Base-by-base conservation (phyloP, 352 stramenopile species). In the Phytophthora boehmeriae region DNA sequence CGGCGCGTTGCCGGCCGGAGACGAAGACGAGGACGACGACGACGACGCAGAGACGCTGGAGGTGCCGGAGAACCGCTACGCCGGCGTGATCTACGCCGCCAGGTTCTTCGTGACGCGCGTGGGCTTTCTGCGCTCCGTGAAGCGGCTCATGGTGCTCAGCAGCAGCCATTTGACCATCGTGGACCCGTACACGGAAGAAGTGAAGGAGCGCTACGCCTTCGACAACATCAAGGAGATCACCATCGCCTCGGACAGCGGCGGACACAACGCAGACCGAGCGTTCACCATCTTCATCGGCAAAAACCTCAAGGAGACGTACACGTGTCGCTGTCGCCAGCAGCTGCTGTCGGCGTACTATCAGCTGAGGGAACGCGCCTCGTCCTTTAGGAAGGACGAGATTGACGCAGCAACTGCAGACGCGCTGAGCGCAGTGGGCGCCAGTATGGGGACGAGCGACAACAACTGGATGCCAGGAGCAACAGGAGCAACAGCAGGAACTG, bases 141-240 rank as follows among this genome's bases (percentile, higher is more conserved):
- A 89, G 54, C 68, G 83, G 2, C 78, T 96, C 25, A 83, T 96
- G 78, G 83, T 95, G 46, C 64, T 96, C 35, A 93, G 83, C 38
- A 89, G 73, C 46, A 80, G 79, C 48, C 84, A 96, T 58, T 56
- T 96, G 60, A 94, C 83, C 8, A 86, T 94, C 35, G 73, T 94
- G 32, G 88, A 96, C 46, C 88, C 88, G 36, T 92, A 92, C 61
- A 89, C 81, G 4, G 88, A 95, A 25, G 83, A 94, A 58, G 84
- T 93, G 23, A 94, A 93, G 46, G 88, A 96, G 61, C 85, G 84
- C 27, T 94, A 93, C 45, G 76, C 83, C 34, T 96, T 92, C 54
- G 83, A 93, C 54, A 92, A 92, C 59, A 96, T 96, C 54, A 94
- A 91, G 55, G 88, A 95, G 68, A 92, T 95, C 51, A 94, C 82